Percentiles rank a stretch among this genome's conserved stretches.
phyloP scores from a whole-genome alignment of 176 grass and related monocot species.

The Calamus simplicifolius region DNA sequence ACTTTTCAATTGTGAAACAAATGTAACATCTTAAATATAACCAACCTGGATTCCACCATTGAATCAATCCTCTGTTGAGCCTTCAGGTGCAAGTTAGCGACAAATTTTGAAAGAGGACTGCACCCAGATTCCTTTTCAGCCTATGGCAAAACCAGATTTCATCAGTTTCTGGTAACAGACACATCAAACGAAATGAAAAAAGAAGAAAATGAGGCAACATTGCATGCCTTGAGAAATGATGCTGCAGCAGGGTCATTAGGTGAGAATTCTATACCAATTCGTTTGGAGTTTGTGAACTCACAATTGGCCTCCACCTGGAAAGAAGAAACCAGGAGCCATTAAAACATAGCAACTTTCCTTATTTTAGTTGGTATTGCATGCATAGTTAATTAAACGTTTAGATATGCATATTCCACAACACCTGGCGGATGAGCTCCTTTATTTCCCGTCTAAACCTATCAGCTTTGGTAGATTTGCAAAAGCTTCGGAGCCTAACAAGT shows the following conservation, averaged over 20 bases:
- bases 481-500: constrained; percentile 59
- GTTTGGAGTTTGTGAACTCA: constrained; percentile 62
- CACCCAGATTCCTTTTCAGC: constrained; percentile 54
- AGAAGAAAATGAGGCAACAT: constrained; percentile 10
- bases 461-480: constrained; percentile 76
- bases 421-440: constrained; percentile 86
- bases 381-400: not conserved
- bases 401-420: constrained; percentile 7
- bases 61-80: constrained; percentile 54
- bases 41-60: constrained; percentile 67
- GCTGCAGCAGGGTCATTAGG: constrained; percentile 65
- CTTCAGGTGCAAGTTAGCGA: constrained; percentile 53
- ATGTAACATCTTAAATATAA: not conserved
- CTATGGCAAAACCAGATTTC: constrained; percentile 34
- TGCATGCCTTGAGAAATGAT: constrained; percentile 61
- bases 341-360: not conserved
- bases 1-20: no score
- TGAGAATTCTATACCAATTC: constrained; percentile 42
- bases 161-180: not conserved
- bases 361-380: not conserved
- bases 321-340: not conserved
- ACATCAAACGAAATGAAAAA: constrained; percentile 3
- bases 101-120: constrained; percentile 76
- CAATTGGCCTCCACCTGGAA: constrained; percentile 63
- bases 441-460: constrained; percentile 84